A percentile compares a stretch with the other conserved stretches of the same genome.
phyloP scores from a whole-genome alignment of 305 asterid genomes.

The Fraxinus sp. region DNA sequence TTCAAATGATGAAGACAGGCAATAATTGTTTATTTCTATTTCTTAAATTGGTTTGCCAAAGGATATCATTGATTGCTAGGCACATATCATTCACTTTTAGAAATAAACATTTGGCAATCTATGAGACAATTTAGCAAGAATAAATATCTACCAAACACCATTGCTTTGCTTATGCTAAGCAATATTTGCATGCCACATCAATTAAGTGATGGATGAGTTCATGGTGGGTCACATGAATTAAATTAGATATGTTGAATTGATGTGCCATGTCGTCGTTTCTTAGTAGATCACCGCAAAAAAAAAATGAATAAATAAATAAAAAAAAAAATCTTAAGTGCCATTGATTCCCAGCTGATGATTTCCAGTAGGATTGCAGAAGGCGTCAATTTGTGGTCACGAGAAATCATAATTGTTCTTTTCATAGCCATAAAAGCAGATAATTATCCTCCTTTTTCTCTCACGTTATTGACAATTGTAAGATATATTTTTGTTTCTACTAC shows the following conservation, averaged over 20 bases:
- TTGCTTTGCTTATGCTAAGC: neutral
- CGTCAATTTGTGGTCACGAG: neutral
- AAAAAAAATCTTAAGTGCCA: neutral
- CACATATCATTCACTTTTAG: neutral
- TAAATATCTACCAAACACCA: neutral
- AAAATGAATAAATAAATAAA: neutral
- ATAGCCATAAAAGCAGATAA: neutral
- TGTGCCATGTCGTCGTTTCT: neutral
- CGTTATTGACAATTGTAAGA: neutral
- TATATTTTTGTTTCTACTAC: neutral
- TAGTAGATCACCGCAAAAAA: neutral
- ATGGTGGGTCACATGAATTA: neutral
- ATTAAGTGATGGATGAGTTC: neutral
- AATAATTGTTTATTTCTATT: neutral
- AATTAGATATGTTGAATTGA: neutral
- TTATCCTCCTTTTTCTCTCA: neutral
- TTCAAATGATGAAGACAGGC: neutral
- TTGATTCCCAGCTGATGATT: neutral
- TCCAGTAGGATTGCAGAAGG: neutral
- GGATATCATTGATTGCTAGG: neutral
- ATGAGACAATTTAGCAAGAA: neutral
- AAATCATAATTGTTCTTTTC: neutral
- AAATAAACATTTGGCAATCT: neutral
- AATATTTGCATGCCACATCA: neutral
- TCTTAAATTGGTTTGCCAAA: neutral